Evolutionary conservation across 2,329 filamentous ascomycete genomes (phyloP), one percentile per base, ranked within the genome.

Genomic region (Sphaerulina populicola): DNA sequence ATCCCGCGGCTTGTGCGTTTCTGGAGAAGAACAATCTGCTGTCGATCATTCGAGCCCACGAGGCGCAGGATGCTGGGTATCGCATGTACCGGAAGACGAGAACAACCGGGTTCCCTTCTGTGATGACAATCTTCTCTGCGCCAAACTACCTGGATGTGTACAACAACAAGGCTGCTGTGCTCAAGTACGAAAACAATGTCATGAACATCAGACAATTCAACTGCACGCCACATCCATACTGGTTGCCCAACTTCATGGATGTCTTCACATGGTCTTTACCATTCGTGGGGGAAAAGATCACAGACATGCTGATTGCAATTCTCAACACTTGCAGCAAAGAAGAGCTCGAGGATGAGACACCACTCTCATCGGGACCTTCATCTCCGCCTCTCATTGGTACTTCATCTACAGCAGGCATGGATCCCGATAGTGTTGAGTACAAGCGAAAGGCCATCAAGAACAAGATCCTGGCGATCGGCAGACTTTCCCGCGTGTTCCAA

Each of bases 201-300:
- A 98, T 98, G 93, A 98, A 98, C 76, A 98, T 98, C 67, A 82
- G 93, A 53, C 93, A 98, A 71, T 98, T 98, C 76, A 98, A 98
- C 77, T 98, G 91, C 79, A 97, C 93, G 18, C 93, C 93, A 31
- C 93, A 98, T 70, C 93, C 93, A 6, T 98, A 98, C 77, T 98
- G 93, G 93, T 80, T 98, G 44, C 93, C 93, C 49, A 98, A 98
- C 75, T 98, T 98, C 68, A 98, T 98, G 93, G 93, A 98, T 66
- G 93, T 98, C 57, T 98, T 98, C 68, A 98, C 93, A n/a, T 98
- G 93, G 93, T 98, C 93, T 31, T 77, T 98, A 54, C 93, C 93
- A 0, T 98, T 98, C 71, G 93, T 98, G 21, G 91, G 93, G 56
- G 93, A 98, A 72, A 98, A 98, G 79, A 75, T 98, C 66, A 97